Base-by-base conservation (phyloP, 2,329 filamentous ascomycete species). In the Penicillium sp. region DNA sequence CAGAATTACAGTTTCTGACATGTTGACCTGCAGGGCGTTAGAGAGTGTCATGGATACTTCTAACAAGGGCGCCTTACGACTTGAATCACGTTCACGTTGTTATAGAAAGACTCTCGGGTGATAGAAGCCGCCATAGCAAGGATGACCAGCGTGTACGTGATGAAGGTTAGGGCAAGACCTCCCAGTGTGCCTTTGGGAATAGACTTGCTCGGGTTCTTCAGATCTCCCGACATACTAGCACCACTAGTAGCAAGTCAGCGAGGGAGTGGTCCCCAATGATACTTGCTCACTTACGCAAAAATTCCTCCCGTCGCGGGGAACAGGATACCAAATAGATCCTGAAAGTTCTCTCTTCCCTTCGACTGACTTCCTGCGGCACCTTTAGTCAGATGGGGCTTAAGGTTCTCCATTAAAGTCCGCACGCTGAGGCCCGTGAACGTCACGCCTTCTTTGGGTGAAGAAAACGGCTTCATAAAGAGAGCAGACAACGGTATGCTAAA, bases 211-310 rank as follows among this genome's bases (percentile, higher is more conserved):
- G 90, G 90, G 56, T 90, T 86, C 55, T 82, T 87, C 44, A 95
- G 72, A 66, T 95, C 90, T 16, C 90, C 90, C 7, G 90, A 95
- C 90, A 95, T 95, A 61, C 89, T 92, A 6, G 90, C 90, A 16
- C 91, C 91, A 41, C 78, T 80, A 44, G 44, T 35, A 22, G 7
- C 39, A 6, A 20, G 45, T 62, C 43, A 54, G 57, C 67, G n/a
- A 53, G 84, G 80, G 11, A 67, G 83, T 81, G 55, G 82, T 84
- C 22, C 81, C 79, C 9, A 20, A 44, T 25, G 16, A 5, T 22
- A 22, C 13, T 14, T 20, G 16, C 41, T 33, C 8, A 73, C 74
- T 60, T 68, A 79, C 75, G 81, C 80, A 62, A 83, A 81, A 24
- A 82, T 83, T 4, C 75, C 78, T 5, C 82, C 82, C 2, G 83